Percentiles rank a stretch among this genome's conserved stretches.
Evolutionary conservation across 148 eudicot species (phyloP).

Genomic region (Cornus kousa): DNA sequence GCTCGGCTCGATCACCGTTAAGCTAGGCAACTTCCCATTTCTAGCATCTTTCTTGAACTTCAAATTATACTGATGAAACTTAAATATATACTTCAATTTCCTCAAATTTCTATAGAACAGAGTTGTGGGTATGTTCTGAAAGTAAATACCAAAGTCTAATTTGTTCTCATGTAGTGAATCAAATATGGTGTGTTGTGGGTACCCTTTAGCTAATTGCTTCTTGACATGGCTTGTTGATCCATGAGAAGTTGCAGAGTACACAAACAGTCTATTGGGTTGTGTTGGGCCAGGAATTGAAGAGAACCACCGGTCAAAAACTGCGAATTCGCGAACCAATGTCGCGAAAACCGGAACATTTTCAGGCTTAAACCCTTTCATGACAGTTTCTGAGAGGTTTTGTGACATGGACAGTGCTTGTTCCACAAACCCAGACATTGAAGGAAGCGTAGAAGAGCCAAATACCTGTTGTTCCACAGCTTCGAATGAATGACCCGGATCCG

Average conservation of each 20-base stretch:
- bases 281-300: slow-evolving; percentile 89
- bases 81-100: slow-evolving; percentile 70
- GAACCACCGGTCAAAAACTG: slow-evolving; percentile 87
- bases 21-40: slow-evolving; percentile 57
- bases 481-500: slow-evolving; percentile 90
- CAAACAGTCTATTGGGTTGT: slow-evolving; percentile 84
- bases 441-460: slow-evolving; percentile 50
- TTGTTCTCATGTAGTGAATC: slow-evolving; percentile 71
- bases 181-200: slow-evolving; percentile 83
- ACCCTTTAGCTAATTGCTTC: slow-evolving; percentile 66
- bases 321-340: slow-evolving; percentile 56
- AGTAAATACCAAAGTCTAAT: slow-evolving; percentile 65
- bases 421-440: slow-evolving; percentile 84
- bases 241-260: slow-evolving; percentile 86
- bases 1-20: slow-evolving; percentile 84
- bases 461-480: slow-evolving; percentile 75
- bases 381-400: slow-evolving; percentile 49
- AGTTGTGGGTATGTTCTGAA: slow-evolving; percentile 69
- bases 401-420: slow-evolving; percentile 70
- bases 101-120: slow-evolving; percentile 81
- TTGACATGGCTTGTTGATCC: slow-evolving; percentile 78
- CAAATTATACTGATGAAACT: slow-evolving; percentile 51
- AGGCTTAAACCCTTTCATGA: slow-evolving; percentile 86
- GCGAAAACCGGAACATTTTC: slow-evolving; percentile 59
- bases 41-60: slow-evolving; percentile 66